phyloP scores from a whole-genome alignment of 306 rosid genomes.

The Quercus rubra region DNA sequence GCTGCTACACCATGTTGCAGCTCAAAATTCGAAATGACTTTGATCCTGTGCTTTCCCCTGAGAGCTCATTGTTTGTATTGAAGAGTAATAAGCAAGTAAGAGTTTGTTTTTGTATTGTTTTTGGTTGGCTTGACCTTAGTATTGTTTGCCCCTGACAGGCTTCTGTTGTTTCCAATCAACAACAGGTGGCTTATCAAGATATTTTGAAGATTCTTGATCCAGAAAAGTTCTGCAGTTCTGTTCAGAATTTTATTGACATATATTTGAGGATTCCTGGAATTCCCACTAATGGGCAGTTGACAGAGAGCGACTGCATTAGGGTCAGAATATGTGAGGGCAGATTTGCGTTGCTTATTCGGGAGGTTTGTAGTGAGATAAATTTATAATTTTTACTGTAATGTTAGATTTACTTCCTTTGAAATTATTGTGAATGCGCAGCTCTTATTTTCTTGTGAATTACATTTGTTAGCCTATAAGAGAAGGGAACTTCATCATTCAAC shows the following conservation, averaged over 20 bases:
- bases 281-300: slow-evolving; percentile 78
- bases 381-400: neutral
- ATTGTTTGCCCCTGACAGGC: slow-evolving; percentile 12
- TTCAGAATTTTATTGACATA: slow-evolving; percentile 90
- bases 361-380: slow-evolving; percentile 48
- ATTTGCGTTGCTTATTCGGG: slow-evolving; percentile 92
- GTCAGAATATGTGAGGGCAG: slow-evolving; percentile 99
- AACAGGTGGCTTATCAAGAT: slow-evolving; percentile 89
- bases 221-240: slow-evolving; percentile 89
- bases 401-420: neutral
- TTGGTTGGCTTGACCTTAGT: slow-evolving; percentile 6
- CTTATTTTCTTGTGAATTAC: slow-evolving; percentile 18
- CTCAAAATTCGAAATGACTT: slow-evolving; percentile 99
- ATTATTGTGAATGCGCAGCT: neutral
- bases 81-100: slow-evolving; percentile 91
- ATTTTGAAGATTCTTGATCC: slow-evolving; percentile 88
- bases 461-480: slow-evolving; percentile 85
- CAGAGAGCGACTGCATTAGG: slow-evolving; percentile 92
- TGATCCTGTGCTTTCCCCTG: slow-evolving; percentile 98
- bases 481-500: slow-evolving; percentile 98
- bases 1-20: slow-evolving; percentile 44
- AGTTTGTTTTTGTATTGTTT: slow-evolving; percentile 9
- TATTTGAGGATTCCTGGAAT: slow-evolving; percentile 92
- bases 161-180: slow-evolving; percentile 27
- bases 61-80: slow-evolving; percentile 94